Conservation (phyloP, 129 eudicot genomes). For the Flaveria trinervia region DNA sequence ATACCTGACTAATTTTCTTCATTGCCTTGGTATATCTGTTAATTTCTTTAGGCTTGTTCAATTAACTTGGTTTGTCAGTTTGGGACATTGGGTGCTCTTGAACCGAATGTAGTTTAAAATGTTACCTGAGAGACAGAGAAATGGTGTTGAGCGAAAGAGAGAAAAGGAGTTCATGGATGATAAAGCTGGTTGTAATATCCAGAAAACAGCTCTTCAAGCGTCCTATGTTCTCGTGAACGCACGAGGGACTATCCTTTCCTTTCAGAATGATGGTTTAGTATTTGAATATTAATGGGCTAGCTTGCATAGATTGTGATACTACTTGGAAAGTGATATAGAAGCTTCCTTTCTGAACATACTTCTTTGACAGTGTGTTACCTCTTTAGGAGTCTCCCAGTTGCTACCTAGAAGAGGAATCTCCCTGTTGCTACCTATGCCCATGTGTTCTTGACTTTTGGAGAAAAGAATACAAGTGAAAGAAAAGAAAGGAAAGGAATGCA, state of each 20-base stretch:
- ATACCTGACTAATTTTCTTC: constrained; percentile 8
- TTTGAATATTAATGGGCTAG: background rate
- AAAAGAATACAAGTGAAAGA: background rate
- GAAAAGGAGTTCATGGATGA: too few species aligned
- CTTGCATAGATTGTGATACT: background rate
- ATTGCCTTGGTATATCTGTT: background rate
- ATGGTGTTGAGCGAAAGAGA: background rate
- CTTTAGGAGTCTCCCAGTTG: background rate
- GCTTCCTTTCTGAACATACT: background rate
- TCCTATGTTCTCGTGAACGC: too few species aligned
- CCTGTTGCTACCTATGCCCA: background rate
- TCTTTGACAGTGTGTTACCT: background rate
- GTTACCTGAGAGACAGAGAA: background rate
- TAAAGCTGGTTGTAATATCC: too few species aligned
- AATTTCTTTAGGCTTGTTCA: constrained; percentile 1
- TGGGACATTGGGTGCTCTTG: background rate
- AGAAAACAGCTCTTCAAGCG: too few species aligned
- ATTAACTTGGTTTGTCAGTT: background rate
- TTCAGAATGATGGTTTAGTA: too few species aligned
- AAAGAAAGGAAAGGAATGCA: background rate
- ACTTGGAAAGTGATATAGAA: background rate
- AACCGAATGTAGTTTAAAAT: background rate
- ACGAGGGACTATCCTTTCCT: too few species aligned
- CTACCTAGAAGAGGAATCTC: background rate
- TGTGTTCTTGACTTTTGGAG: background rate